Conservation (phyloP, 768 basidiomycete genomes). For the Filobasidium wieringae region DNA sequence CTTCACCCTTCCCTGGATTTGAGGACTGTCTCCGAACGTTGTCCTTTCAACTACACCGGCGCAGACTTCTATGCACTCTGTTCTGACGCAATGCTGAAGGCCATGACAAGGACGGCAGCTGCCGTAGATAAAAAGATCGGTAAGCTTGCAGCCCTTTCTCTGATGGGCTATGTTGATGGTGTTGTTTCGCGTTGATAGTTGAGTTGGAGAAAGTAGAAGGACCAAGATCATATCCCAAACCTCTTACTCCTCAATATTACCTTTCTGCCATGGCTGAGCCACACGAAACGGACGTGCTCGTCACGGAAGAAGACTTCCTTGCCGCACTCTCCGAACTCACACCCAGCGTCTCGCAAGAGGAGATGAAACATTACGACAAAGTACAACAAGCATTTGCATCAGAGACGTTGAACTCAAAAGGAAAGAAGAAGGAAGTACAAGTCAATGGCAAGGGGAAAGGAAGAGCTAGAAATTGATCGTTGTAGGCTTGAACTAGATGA, state of each 20-base stretch:
- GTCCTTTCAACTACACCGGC: conserved; percentile 89
- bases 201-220: conserved; percentile 13
- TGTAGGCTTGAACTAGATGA: no score
- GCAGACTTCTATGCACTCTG: conserved; percentile 98
- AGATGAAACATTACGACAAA: conserved; percentile 69
- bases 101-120: conserved; percentile 79
- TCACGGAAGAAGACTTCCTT: conserved; percentile 63
- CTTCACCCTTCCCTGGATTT: conserved; percentile 60
- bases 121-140: conserved; percentile 65
- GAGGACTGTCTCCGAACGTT: conserved; percentile 52
- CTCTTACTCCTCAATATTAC: conserved; percentile 79
- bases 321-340: conserved; percentile 51
- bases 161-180: background rate
- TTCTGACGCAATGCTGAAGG: conserved; percentile 88
- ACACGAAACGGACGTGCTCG: conserved; percentile 62
- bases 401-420: conserved; percentile 26
- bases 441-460: conserved; percentile 9
- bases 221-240: conserved; percentile 45
- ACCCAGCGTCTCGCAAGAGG: conserved; percentile 54
- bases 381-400: conserved; percentile 60
- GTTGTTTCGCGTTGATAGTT: conserved; percentile 17
- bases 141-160: conserved; percentile 30
- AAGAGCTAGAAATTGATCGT: background rate
- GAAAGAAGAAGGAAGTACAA: background rate
- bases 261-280: conserved; percentile 65